A percentile compares a stretch with the other conserved stretches of the same genome.
These are phyloP conservation scores for Crotalaria pallida DNA, from an alignment of 306 rosid genomes.

Conservation along the genomic window DNA sequence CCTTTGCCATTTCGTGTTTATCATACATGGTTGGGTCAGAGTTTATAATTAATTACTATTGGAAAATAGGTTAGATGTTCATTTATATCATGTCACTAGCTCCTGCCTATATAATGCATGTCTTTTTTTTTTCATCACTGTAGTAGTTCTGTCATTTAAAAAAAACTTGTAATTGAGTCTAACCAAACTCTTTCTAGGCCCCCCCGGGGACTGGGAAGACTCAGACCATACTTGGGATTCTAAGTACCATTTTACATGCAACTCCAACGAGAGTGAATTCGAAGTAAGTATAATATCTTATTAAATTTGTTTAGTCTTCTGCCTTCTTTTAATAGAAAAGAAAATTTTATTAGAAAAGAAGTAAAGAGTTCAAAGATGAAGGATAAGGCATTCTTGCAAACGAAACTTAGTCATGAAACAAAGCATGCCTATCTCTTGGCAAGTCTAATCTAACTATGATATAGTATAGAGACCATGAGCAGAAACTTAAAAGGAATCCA, in stretches of 20 bases:
- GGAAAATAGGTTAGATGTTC: neutral
- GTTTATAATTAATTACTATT: neutral
- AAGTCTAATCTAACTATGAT: neutral
- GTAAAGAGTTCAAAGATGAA: neutral
- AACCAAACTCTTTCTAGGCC: constrained; percentile 57
- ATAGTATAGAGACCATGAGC: neutral
- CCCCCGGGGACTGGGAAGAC: constrained; percentile 99
- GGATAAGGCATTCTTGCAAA: too few relatives aligned
- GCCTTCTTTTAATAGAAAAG: neutral
- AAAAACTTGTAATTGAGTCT: constrained; percentile 19
- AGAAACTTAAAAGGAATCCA: neutral
- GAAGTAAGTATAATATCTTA: constrained; percentile 43
- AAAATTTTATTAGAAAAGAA: neutral
- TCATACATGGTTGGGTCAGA: constrained; percentile 1
- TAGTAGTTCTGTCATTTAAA: neutral
- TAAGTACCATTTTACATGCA: constrained; percentile 90
- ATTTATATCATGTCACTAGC: neutral
- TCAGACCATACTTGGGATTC: constrained; percentile 89
- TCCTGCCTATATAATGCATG: constrained; percentile 8
- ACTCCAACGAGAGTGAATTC: constrained; percentile 76
- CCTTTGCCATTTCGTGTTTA: neutral
- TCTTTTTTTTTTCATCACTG: neutral
- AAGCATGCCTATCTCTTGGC: neutral
- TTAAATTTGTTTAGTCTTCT: neutral
- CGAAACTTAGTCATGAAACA: neutral